phyloP scores from a whole-genome alignment of 2,329 filamentous ascomycete genomes.

The Ceratocystis lukuohia region DNA sequence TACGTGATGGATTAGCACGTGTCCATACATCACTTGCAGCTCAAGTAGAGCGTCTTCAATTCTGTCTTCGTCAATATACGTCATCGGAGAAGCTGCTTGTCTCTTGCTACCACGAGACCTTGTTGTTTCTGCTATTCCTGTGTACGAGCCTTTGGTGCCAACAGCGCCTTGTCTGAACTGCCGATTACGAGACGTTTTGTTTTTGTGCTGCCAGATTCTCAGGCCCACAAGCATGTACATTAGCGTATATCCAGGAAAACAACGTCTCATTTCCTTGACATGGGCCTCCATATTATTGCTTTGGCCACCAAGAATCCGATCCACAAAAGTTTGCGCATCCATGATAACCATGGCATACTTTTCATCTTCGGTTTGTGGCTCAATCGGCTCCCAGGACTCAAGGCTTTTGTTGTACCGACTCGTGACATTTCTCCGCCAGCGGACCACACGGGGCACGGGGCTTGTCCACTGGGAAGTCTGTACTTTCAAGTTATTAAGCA shows the following conservation, averaged over 20 bases:
- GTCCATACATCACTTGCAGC: constrained; percentile 52
- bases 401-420: constrained; percentile 46
- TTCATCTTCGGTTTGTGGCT: constrained; percentile 39
- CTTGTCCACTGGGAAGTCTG: constrained; percentile 34
- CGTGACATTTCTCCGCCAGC: constrained; percentile 56
- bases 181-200: constrained; percentile 51
- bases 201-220: constrained; percentile 52
- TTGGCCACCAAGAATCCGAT: constrained; percentile 38
- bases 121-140: constrained; percentile 21
- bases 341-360: constrained; percentile 50
- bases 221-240: constrained; percentile 65
- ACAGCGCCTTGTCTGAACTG: constrained; percentile 54
- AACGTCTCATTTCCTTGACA: constrained; percentile 32
- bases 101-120: constrained; percentile 26
- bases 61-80: constrained; percentile 46
- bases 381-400: constrained; percentile 52
- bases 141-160: constrained; percentile 22
- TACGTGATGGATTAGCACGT: constrained; percentile 57
- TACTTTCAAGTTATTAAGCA: constrained; percentile 40
- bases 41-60: constrained; percentile 59
- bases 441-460: constrained; percentile 41
- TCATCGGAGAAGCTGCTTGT: constrained; percentile 22
- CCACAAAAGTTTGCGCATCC: constrained; percentile 51
- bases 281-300: constrained; percentile 22
- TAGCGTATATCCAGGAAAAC: constrained; percentile 40